Evolutionary conservation across 495 filamentous ascomycete species (phyloP).

Genomic region (Aspergillus coremiiformis): DNA sequence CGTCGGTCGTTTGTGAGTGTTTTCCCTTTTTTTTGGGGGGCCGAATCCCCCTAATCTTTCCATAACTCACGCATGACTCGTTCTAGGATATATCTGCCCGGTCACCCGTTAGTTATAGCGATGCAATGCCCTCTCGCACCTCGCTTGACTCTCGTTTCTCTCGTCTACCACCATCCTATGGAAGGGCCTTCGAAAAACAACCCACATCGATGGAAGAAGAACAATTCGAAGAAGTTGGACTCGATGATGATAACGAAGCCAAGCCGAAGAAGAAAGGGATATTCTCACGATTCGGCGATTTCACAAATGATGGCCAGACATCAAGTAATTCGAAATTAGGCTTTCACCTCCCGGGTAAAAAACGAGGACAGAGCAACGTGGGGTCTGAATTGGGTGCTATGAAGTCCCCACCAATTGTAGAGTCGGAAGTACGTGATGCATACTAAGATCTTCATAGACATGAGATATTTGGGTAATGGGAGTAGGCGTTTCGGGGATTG

Average conservation of each 20-base stretch:
- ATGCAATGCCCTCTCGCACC: conserved; percentile 53
- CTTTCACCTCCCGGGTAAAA: conserved; percentile 65
- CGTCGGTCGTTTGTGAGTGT: conserved; percentile 82
- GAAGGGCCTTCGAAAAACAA: conserved; percentile 41
- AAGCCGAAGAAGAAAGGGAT: conserved; percentile 72
- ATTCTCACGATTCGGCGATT: conserved; percentile 78
- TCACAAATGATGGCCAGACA: conserved; percentile 29
- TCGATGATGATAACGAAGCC: conserved; percentile 66
- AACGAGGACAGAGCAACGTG: conserved; percentile 65
- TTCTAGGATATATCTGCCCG: conserved; percentile 84
- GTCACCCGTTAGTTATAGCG: conserved; percentile 61
- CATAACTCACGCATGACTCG: conserved; percentile 2
- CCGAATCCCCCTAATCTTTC: no score
- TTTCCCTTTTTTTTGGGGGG: no score
- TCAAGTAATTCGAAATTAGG: conserved; percentile 44
- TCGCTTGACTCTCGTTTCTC: conserved; percentile 70
- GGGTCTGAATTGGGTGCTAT: conserved; percentile 62
- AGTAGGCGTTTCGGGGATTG: conserved; percentile 1
- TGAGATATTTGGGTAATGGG: background rate
- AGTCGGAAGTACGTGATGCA: conserved; percentile 23
- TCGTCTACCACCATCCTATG: conserved; percentile 44
- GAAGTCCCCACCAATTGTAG: conserved; percentile 24
- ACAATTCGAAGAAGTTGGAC: conserved; percentile 82
- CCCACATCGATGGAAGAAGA: conserved; percentile 62
- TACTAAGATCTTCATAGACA: conserved; percentile 9